Conservation (phyloP, 176 grass and related monocot species). For the Oryza officinalis region DNA sequence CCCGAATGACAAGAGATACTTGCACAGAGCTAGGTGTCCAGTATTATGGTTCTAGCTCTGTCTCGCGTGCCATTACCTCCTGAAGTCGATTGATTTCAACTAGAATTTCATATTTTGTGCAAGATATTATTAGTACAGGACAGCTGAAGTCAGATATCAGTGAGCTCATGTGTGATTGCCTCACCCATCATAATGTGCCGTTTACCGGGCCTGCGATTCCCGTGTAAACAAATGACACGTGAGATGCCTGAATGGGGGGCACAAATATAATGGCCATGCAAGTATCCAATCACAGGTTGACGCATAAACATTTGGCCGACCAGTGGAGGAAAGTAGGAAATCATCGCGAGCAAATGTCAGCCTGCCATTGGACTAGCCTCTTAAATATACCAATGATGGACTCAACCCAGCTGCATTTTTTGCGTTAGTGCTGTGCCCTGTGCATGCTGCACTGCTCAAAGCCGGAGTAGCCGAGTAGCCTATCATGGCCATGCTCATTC, state of each 20-base stretch:
- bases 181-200: not conserved
- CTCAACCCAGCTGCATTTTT: not conserved
- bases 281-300: not conserved
- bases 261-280: not conserved
- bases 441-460: not conserved
- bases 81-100: not conserved
- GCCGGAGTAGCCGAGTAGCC: not conserved
- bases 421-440: not conserved
- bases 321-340: not conserved
- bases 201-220: not conserved
- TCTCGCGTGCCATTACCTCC: constrained; percentile 7
- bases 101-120: not conserved
- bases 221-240: not conserved
- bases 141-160: not conserved
- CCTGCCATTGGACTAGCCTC: constrained; percentile 6
- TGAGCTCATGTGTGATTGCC: not conserved
- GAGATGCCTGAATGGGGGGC: not conserved
- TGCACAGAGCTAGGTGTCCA: not conserved
- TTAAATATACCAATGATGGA: not conserved
- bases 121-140: not conserved
- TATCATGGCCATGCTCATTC: not conserved
- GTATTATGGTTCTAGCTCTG: not conserved
- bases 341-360: not conserved
- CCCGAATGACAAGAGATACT: not conserved
- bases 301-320: not conserved